These are phyloP conservation scores for Cucurbita maxima DNA, from an alignment of 306 rosid genomes.

Conservation along the genomic window DNA sequence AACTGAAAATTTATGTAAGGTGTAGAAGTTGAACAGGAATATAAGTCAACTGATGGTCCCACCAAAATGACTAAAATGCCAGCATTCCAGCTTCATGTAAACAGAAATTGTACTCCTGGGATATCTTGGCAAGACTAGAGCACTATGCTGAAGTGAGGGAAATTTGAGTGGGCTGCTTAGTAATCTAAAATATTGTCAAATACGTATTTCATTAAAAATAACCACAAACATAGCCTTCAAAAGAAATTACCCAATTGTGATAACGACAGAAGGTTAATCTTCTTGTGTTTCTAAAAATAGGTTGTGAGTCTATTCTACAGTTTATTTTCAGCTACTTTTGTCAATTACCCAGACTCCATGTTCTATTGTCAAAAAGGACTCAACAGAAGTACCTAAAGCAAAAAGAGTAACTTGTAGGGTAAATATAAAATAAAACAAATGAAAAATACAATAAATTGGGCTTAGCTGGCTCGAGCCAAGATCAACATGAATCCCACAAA, in stretches of 20 bases:
- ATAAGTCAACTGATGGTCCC: neutral
- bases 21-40: neutral
- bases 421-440: neutral
- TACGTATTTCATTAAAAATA: neutral
- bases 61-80: neutral
- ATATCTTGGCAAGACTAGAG: neutral
- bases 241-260: neutral
- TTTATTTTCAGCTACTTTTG: neutral
- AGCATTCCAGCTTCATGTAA: neutral
- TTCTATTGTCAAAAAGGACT: neutral
- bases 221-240: neutral
- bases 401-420: neutral
- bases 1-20: neutral
- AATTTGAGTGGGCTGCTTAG: neutral
- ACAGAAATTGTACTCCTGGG: neutral
- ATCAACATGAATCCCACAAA: neutral
- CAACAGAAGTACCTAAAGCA: neutral
- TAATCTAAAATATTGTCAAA: neutral
- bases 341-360: neutral
- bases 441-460: neutral
- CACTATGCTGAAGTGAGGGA: neutral
- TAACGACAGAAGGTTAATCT: neutral
- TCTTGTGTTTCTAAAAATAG: neutral
- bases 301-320: neutral
- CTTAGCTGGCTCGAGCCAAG: neutral